Percentiles rank a stretch among this genome's conserved stretches.
phyloP scores from a whole-genome alignment of 371 early-diverging fungal species.

The Coemansia linderi region DNA sequence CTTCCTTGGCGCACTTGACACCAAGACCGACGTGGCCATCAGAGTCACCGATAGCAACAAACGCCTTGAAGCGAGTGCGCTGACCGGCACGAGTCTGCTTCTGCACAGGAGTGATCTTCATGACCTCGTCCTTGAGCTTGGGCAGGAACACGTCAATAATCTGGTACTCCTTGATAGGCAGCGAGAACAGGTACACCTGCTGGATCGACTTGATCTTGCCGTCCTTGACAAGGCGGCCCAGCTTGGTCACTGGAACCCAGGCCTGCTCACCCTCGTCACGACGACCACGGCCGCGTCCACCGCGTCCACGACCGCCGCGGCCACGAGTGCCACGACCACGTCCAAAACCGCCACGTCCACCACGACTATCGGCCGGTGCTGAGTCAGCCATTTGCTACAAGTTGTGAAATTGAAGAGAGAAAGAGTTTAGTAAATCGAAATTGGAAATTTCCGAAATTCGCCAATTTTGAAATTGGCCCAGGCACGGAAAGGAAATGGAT shows the following conservation, averaged over 20 bases:
- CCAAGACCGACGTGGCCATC: conserved; percentile 99
- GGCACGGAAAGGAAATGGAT: neutral
- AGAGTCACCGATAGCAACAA: conserved; percentile 98
- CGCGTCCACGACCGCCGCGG: conserved; percentile 78
- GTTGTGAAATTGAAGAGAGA: neutral
- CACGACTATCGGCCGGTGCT: conserved; percentile 77
- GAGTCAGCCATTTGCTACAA: conserved; percentile 71
- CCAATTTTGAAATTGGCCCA: neutral
- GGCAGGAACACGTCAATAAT: conserved; percentile 97
- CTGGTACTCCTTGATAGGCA: conserved; percentile 99
- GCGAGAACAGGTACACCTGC: conserved; percentile 97
- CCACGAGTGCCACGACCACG: conserved; percentile 82
- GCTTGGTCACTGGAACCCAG: conserved; percentile 96
- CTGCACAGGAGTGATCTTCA: conserved; percentile 99
- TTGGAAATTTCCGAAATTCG: neutral
- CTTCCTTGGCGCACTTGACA: conserved; percentile 99
- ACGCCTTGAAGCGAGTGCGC: conserved; percentile 99
- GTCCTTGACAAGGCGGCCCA: conserved; percentile 95
- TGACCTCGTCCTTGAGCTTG: conserved; percentile 98
- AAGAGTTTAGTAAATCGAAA: neutral
- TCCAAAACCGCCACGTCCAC: conserved; percentile 77
- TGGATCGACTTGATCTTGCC: conserved; percentile 87
- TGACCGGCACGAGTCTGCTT: conserved; percentile 99
- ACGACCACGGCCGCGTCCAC: conserved; percentile 71
- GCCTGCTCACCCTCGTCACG: conserved; percentile 88